Base-by-base conservation (phyloP, 352 stramenopile genomes). In the Pythium aristosporum region DNA sequence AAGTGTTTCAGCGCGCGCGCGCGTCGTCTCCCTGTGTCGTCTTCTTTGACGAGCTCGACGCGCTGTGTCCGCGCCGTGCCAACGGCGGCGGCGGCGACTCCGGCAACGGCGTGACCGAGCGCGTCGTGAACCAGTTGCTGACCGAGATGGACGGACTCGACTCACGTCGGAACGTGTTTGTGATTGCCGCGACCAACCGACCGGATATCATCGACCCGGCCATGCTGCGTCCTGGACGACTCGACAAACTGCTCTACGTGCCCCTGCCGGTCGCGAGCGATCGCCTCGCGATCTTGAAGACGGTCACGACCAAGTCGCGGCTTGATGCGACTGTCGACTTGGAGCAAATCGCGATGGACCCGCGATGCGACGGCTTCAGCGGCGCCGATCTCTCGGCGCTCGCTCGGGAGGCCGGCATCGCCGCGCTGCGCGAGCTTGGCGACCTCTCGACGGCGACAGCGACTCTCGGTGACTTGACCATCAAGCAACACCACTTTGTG, bases 21-120 rank as follows among this genome's bases (percentile, higher is more conserved):
- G 96, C 95, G 49, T 99, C 96, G 15, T 97, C 92, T 57, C 98
- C 98, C 4, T 99, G 98, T 73, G 96, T 99, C n/a, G 93, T 99
- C 15, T 99, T 99, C 77, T 99, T 99, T 59, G 98, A 99, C 63
- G 98, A 99, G 76, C 82, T 99, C 23, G 98, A 99, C 75, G 96
- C 96, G 34, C 73, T 99, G 16, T 98, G 92, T 63, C 98, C 97
- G 10, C 92, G 95, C 41, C 82, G 97, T 11, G 96, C 92, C 0
- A 89, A 80, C 43, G 80, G 71, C 18, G 72, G 73, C 18, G 72
- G 73, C 30, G 72, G 72, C 48, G 83, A 94, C 58, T 77, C 80
- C 56, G 84, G 83, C 55, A 96, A 97, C 66, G 89, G 90, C 37
- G 91, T 99, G 15, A 98, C 87, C 57, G 97, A 97, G 69, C 87